Evolutionary conservation across 208 protist species (phyloP).

Genomic region (Acanthamoeba sp.): DNA sequence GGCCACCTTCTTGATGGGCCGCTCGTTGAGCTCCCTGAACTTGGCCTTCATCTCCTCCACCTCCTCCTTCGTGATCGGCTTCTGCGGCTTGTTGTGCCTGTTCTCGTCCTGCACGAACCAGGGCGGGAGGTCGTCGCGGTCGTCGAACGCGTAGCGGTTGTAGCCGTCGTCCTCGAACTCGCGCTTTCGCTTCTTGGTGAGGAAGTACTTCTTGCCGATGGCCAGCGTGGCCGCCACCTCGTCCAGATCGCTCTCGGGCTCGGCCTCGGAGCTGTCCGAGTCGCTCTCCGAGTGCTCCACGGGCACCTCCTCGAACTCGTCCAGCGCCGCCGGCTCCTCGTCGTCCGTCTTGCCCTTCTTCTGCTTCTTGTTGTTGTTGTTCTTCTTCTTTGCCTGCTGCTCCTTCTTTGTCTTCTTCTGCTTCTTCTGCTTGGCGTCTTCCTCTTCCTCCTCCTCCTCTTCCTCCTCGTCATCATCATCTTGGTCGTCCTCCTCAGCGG

Average conservation of each 20-base stretch:
- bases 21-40: conserved; percentile 95
- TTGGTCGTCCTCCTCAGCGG: background rate
- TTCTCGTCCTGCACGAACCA: conserved; percentile 90
- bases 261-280: conserved; percentile 69
- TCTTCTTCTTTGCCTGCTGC: conserved; percentile 22
- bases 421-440: conserved; percentile 1
- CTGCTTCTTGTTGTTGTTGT: background rate
- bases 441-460: background rate
- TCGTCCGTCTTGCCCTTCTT: conserved; percentile 75
- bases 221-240: conserved; percentile 76
- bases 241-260: conserved; percentile 76
- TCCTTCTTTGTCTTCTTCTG: conserved; percentile 72
- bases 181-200: conserved; percentile 80
- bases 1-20: conserved; percentile 97
- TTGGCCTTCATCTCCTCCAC: conserved; percentile 94
- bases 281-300: background rate
- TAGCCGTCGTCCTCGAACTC: conserved; percentile 89
- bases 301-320: conserved; percentile 72
- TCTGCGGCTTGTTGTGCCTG: conserved; percentile 77
- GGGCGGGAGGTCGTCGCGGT: conserved; percentile 84
- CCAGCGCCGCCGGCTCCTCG: conserved; percentile 20
- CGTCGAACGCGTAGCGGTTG: conserved; percentile 89
- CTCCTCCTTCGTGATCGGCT: conserved; percentile 92
- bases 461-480: conserved; percentile 51
- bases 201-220: conserved; percentile 77